phyloP scores from a whole-genome alignment of 2,329 filamentous ascomycete genomes.

The Parafenestella ontariensis region DNA sequence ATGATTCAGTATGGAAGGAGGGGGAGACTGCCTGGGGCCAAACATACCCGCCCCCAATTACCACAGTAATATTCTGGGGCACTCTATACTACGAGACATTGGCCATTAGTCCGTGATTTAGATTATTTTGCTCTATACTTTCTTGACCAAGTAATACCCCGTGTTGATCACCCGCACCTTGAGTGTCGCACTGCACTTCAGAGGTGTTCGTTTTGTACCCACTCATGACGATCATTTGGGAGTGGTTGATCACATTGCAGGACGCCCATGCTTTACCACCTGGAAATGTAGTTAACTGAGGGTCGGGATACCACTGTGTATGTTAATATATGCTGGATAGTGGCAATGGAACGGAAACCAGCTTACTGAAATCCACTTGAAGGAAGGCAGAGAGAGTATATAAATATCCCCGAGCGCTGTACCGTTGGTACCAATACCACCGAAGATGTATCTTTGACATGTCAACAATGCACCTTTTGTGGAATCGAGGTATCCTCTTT shows the following conservation, averaged over 20 bases:
- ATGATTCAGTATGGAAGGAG: conserved; percentile 15
- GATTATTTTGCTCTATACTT: conserved; percentile 27
- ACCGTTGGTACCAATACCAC: conserved; percentile 58
- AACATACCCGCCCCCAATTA: conserved; percentile 46
- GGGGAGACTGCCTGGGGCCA: not conserved
- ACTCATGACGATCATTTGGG: conserved; percentile 68
- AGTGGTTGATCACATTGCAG: conserved; percentile 62
- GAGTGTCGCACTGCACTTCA: conserved; percentile 58
- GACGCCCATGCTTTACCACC: conserved; percentile 54
- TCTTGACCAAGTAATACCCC: conserved; percentile 60
- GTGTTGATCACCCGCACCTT: conserved; percentile 60
- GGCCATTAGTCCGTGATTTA: conserved; percentile 32
- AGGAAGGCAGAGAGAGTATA: conserved; percentile 65
- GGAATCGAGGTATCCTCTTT: conserved; percentile 28
- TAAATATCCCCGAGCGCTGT: conserved; percentile 66
- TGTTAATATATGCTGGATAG: conserved; percentile 29
- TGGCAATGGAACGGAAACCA: not conserved
- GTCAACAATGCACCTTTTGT: conserved; percentile 9
- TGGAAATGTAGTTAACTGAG: conserved; percentile 40
- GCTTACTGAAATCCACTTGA: conserved; percentile 63
- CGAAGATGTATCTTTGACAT: conserved; percentile 67
- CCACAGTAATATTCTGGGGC: conserved; percentile 57
- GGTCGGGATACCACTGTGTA: conserved; percentile 32
- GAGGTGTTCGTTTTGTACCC: conserved; percentile 58
- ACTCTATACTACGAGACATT: conserved; percentile 37